These are phyloP conservation scores for Cladophialophora yegresii DNA, from an alignment of 2,329 filamentous ascomycete genomes.

Conservation along the genomic window DNA sequence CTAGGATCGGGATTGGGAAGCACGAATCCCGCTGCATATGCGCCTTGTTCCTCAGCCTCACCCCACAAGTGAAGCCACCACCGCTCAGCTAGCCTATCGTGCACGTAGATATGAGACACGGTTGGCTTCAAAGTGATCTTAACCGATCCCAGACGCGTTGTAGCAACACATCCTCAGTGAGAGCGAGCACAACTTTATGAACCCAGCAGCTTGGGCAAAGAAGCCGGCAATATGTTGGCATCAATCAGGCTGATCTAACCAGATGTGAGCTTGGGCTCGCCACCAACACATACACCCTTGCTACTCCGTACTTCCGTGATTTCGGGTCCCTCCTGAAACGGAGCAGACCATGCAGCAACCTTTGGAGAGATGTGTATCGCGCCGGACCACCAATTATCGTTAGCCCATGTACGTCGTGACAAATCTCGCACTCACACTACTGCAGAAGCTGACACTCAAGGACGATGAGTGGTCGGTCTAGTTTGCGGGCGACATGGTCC, in stretches of 20 bases:
- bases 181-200: not conserved
- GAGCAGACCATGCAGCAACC: not conserved
- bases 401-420: not conserved
- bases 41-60: not conserved
- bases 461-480: conserved; percentile 4
- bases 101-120: not conserved
- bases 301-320: not conserved
- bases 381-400: not conserved
- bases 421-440: not conserved
- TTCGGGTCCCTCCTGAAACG: too few relatives aligned
- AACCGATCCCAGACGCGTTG: not conserved
- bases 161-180: not conserved
- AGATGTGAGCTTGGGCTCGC: not conserved
- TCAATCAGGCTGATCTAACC: not conserved
- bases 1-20: not conserved
- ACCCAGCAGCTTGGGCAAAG: not conserved
- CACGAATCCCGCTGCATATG: not conserved
- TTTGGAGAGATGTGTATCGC: not conserved
- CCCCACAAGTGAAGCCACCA: not conserved
- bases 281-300: not conserved
- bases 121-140: not conserved
- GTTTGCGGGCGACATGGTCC: conserved; percentile 5
- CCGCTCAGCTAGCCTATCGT: not conserved
- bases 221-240: not conserved
- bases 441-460: conserved; percentile 10